A percentile compares a stretch with the other conserved stretches of the same genome.
phyloP scores from a whole-genome alignment of 1,139 yeast genomes.

The Taphrina pruni region DNA sequence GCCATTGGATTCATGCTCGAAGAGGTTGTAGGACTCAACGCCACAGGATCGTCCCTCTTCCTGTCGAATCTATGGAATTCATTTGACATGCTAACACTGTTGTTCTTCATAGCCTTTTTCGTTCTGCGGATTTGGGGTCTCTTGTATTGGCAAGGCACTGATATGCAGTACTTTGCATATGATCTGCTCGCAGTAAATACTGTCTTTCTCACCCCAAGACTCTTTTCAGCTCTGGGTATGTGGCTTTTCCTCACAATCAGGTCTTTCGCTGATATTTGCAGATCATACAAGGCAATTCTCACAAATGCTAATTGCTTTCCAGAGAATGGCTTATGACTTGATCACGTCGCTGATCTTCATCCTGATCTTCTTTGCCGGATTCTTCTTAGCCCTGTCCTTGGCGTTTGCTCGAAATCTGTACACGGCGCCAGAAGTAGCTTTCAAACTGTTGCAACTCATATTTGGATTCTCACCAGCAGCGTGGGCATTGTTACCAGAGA shows the following conservation, averaged over 20 bases:
- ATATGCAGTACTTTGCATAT: conserved; percentile 51
- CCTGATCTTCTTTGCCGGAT: conserved; percentile 62
- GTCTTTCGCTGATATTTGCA: conserved; percentile 51
- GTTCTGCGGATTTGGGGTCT: conserved; percentile 47
- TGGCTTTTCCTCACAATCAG: conserved; percentile 59
- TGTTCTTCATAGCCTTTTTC: conserved; percentile 50
- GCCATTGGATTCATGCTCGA: conserved; percentile 53
- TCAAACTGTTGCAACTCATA: conserved; percentile 61
- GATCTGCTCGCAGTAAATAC: conserved; percentile 60
- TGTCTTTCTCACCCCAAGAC: conserved; percentile 62
- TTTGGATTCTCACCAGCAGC: conserved; percentile 71
- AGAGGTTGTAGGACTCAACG: conserved; percentile 52
- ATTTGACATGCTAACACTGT: conserved; percentile 52
- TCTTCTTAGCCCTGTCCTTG: conserved; percentile 62
- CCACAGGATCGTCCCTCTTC: conserved; percentile 53
- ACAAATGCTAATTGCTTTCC: conserved; percentile 46
- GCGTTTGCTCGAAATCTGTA: conserved; percentile 59
- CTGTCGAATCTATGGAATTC: conserved; percentile 55
- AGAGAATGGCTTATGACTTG: conserved; percentile 63
- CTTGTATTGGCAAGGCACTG: conserved; percentile 42
- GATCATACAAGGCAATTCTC: conserved; percentile 42
- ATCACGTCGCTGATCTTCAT: conserved; percentile 62
- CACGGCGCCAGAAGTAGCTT: conserved; percentile 60
- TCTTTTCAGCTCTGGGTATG: conserved; percentile 62
- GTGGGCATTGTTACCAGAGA: conserved; percentile 65